Evolutionary conservation across 257 asterid species (phyloP).

Genomic region (Fraxinus pennsylvanica): DNA sequence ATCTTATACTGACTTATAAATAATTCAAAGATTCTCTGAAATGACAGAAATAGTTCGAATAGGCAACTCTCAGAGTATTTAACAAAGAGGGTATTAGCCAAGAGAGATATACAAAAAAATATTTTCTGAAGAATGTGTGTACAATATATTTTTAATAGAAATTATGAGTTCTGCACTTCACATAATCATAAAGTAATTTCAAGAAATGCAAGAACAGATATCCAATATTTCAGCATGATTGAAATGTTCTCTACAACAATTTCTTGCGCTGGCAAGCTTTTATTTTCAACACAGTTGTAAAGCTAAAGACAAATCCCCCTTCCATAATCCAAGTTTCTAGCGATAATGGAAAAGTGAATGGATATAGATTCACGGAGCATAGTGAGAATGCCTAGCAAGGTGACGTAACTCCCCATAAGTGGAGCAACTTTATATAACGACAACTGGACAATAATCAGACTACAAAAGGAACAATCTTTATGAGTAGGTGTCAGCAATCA

Average conservation of each 20-base stretch:
- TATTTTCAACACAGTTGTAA: background rate
- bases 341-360: background rate
- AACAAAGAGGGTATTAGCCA: background rate
- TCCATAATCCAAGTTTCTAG: background rate
- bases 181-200: background rate
- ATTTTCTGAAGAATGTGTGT: background rate
- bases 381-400: background rate
- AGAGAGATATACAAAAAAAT: background rate
- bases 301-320: background rate
- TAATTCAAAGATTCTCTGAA: constrained; percentile 4
- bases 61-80: background rate
- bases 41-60: background rate
- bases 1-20: background rate
- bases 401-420: background rate
- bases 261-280: background rate
- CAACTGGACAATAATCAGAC: background rate
- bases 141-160: background rate
- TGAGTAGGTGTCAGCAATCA: background rate
- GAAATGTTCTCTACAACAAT: background rate
- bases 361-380: background rate
- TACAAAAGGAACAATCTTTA: background rate
- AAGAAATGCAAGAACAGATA: constrained; percentile 12
- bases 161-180: constrained; percentile 1
- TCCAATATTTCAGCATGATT: constrained; percentile 12
- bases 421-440: background rate